Percentiles rank a stretch among this genome's conserved stretches.
phyloP scores from a whole-genome alignment of 2,329 filamentous ascomycete genomes.

The Trichoderma asperellum region DNA sequence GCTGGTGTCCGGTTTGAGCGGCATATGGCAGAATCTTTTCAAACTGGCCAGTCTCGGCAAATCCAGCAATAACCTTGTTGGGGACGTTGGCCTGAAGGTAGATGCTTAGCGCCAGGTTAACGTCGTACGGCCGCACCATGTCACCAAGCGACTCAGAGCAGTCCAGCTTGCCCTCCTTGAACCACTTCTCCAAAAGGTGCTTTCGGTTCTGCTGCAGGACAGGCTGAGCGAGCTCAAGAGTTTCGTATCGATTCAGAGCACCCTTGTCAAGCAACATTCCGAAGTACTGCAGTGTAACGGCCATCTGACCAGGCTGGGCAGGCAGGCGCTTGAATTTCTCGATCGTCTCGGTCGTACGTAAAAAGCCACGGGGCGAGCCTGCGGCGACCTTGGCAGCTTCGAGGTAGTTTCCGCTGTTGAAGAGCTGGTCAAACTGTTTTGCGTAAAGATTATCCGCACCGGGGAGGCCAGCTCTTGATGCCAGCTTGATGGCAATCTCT shows the following conservation, averaged over 20 bases:
- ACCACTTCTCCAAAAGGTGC: conserved; percentile 96
- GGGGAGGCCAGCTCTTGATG: conserved; percentile 88
- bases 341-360: conserved; percentile 92
- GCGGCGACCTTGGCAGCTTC: conserved; percentile 95
- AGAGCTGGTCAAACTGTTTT: conserved; percentile 88
- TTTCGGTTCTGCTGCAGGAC: conserved; percentile 93
- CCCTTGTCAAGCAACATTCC: conserved; percentile 97
- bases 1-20: conserved; percentile 81
- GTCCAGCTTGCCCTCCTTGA: conserved; percentile 93
- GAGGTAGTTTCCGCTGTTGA: conserved; percentile 76
- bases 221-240: conserved; percentile 87
- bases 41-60: conserved; percentile 94
- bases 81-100: conserved; percentile 90
- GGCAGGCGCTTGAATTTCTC: conserved; percentile 91
- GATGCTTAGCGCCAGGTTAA: conserved; percentile 83
- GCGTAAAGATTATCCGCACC: conserved; percentile 93
- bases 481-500: conserved; percentile 92
- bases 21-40: conserved; percentile 95
- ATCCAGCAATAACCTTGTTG: conserved; percentile 91
- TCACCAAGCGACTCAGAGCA: conserved; percentile 97
- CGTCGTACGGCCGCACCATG: conserved; percentile 85
- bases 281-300: conserved; percentile 95
- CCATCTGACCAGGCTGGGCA: conserved; percentile 81
- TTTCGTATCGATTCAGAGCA: conserved; percentile 88
- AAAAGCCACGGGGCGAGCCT: conserved; percentile 93